phyloP scores from a whole-genome alignment of 2,329 filamentous ascomycete genomes.

The Laburnicola sp. region DNA sequence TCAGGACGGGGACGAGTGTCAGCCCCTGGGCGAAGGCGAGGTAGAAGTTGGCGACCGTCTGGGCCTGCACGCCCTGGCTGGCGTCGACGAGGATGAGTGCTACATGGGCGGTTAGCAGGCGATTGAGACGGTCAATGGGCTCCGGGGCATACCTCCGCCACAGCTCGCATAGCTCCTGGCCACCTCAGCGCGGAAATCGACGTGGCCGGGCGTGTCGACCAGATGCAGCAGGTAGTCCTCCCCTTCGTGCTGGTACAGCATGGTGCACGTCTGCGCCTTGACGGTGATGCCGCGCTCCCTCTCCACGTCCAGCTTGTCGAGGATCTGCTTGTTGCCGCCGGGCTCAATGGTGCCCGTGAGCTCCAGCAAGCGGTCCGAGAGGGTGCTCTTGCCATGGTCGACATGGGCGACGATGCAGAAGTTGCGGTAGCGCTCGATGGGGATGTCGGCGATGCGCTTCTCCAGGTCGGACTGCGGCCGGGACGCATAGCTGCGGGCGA shows the following conservation, averaged over 20 bases:
- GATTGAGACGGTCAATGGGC: not conserved
- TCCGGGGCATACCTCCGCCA: constrained; percentile 60
- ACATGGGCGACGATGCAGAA: constrained; percentile 99
- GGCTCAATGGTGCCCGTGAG: constrained; percentile 88
- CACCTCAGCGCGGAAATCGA: constrained; percentile 96
- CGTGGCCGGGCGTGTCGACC: constrained; percentile 95
- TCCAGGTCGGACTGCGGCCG: constrained; percentile 59
- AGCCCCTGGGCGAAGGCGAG: constrained; percentile 92
- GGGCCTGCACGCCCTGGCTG: constrained; percentile 93
- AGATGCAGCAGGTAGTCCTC: constrained; percentile 91
- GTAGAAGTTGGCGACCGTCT: constrained; percentile 98
- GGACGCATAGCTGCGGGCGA: constrained; percentile 39
- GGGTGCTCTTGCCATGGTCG: constrained; percentile 96
- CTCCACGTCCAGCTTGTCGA: constrained; percentile 97
- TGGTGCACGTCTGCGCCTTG: constrained; percentile 97
- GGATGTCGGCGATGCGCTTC: constrained; percentile 70
- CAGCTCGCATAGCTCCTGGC: constrained; percentile 95
- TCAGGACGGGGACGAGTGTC: constrained; percentile 85
- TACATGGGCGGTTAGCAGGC: constrained; percentile 13
- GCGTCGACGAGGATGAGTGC: constrained; percentile 92
- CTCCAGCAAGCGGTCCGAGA: constrained; percentile 90
- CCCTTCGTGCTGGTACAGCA: constrained; percentile 87
- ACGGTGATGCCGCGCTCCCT: constrained; percentile 95
- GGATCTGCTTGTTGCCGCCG: constrained; percentile 87
- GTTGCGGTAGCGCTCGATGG: constrained; percentile 81